phyloP scores from a whole-genome alignment of 805 yeast species.

The Monosporozyma yasuniensis region DNA sequence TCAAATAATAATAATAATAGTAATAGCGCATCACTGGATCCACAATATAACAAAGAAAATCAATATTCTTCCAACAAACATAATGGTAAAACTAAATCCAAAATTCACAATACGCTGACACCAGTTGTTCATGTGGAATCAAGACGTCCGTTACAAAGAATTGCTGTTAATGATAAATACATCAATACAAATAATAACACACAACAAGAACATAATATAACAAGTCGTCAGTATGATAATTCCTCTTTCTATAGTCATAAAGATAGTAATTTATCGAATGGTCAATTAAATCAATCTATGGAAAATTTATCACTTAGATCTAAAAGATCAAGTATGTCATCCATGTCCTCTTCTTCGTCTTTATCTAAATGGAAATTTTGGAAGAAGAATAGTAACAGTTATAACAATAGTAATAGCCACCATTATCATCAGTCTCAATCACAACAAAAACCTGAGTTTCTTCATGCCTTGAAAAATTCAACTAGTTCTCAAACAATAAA shows the following conservation, averaged over 20 bases:
- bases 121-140: neutral
- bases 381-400: conserved; percentile 17
- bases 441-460: neutral
- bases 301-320: conserved; percentile 4
- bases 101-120: neutral
- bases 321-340: conserved; percentile 14
- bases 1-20: neutral
- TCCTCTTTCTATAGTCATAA: neutral
- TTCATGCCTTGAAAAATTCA: neutral
- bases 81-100: neutral
- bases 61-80: neutral
- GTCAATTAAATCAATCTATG: conserved; percentile 3
- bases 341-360: conserved; percentile 13
- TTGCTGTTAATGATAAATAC: neutral
- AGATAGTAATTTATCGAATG: neutral
- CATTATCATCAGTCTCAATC: neutral
- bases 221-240: neutral
- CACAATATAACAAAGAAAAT: neutral
- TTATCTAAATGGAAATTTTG: conserved; percentile 29
- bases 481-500: conserved; percentile 1
- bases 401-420: neutral
- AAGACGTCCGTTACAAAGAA: neutral
- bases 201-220: neutral
- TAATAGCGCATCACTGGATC: neutral
- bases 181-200: neutral